Evolutionary conservation across 2,329 filamentous ascomycete genomes (phyloP), one percentile per base, ranked within the genome.

Genomic region (Cladosporium sphaerospermum): DNA sequence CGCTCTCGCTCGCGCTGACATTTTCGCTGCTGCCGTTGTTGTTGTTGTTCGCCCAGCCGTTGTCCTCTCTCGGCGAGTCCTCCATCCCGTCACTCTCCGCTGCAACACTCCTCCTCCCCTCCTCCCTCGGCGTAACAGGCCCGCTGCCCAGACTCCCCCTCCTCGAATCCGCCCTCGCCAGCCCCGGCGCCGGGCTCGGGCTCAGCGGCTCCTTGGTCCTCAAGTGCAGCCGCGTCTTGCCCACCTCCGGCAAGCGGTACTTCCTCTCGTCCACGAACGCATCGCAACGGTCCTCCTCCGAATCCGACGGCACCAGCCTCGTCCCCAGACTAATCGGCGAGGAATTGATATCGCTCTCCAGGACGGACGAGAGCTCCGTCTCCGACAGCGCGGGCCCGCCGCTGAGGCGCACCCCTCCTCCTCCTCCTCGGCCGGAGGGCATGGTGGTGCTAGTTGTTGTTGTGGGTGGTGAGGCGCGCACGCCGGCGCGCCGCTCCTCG

Each of bases 201-300:
- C 60, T 62, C 52, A 65, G 43, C 16, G 63, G 64, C 57, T 65
- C 61, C 55, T 66, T 64, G 23, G 65, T 66, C 33, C 55, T 56
- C 42, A 63, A 47, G 54, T 65, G 45, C 53, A 65, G 44, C 37
- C 64, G 56, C 78, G 71, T 82, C 81, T 75, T 88, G 80, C 70
- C 82, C 78, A 71, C 83, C 69, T 89, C 85, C 53, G 86, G 85
- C 67, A 89, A 72, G 42, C 83, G 80, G 66, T 88, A 89, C 69
- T 89, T 89, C 65, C 86, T 79, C 53, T 81, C 84, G 70, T 89
- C 86, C 78, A 59, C 79, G 78, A 68, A 82, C 63, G 56, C 57
- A 48, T 66, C 54, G 9, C 43, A 39, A 31, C 7, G 23, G 5
- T 44, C 16, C 76, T 73, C 67, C 77, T 84, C 71, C 7, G 69